These are phyloP conservation scores for Brettanomyces custersianus DNA, from an alignment of 805 yeast genomes.

Conservation along the genomic window DNA sequence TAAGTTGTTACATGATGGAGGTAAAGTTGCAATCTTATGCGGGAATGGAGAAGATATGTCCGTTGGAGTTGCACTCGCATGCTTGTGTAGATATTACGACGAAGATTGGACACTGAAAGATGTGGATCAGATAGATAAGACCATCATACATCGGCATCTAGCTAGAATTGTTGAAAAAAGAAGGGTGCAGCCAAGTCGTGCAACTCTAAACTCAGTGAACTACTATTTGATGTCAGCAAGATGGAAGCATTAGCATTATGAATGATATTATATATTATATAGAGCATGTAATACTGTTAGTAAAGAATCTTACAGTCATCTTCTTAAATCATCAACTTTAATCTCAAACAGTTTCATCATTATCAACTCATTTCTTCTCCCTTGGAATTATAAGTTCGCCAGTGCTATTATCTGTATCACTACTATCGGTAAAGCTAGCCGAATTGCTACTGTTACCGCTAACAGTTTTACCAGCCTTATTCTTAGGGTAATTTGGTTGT, in stretches of 20 bases:
- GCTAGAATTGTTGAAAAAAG: slow-evolving; percentile 36
- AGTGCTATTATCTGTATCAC: too few relatives aligned
- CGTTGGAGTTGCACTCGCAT: slow-evolving; percentile 45
- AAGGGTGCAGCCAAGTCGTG: slow-evolving; percentile 68
- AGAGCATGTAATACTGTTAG: too few relatives aligned
- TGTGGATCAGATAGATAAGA: slow-evolving; percentile 8
- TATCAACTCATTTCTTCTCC: too few relatives aligned
- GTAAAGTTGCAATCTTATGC: slow-evolving; percentile 41
- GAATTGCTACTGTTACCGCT: background rate
- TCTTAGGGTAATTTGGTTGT: background rate
- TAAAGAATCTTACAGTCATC: too few relatives aligned
- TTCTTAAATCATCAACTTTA: too few relatives aligned
- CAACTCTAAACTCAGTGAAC: slow-evolving; percentile 67
- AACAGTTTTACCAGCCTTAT: slow-evolving; percentile 3
- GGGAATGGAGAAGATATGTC: slow-evolving; percentile 61
- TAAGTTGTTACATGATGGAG: slow-evolving; percentile 4
- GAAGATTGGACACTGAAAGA: slow-evolving; percentile 29
- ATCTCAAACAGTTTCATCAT: too few relatives aligned
- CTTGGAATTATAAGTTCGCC: too few relatives aligned
- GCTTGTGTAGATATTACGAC: slow-evolving; percentile 39
- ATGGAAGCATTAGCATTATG: background rate
- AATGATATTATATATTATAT: too few relatives aligned
- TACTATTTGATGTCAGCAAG: slow-evolving; percentile 38
- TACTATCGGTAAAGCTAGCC: too few relatives aligned
- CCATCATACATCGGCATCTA: slow-evolving; percentile 37